Evolutionary conservation across 352 stramenopile genomes (phyloP), one percentile per base, ranked within the genome.

Genomic region (Pythium biforme): DNA sequence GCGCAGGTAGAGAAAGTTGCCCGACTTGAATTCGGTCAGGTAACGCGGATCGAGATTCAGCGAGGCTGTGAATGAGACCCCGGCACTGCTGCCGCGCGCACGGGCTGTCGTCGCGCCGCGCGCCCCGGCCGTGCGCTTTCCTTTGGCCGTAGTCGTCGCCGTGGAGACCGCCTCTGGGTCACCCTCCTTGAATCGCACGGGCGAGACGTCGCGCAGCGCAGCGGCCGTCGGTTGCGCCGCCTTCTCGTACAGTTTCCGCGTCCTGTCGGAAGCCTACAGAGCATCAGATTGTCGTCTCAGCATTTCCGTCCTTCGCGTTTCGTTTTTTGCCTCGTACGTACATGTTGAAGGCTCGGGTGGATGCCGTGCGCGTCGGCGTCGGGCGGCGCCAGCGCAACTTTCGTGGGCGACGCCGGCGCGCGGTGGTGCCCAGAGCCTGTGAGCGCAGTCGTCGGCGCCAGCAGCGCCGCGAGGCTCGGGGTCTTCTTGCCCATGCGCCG

Each of bases 1-100:
- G 52, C 83, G 79, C 7, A 94, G 58, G 47, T 94, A 94, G 26
- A 94, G 60, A 71, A 94, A 94, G 62, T 92, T 94, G 7, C 85
- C 83, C 23, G 72, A 77, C 39, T 81, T 77, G 70, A 94, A 92
- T 69, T 92, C 85, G 11, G 64, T 70, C 14, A 94, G 59, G 59
- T 92, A 92, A 22, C 81, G 75, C 4, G 83, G 75, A 61, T 92
- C 81, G 1, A 94, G 70, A 41, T 91, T 80, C 4, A 94, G 59
- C 2, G 85, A 94, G 26, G 83, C 81, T 0, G 79, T 92, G 71
- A 94, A 94, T 11, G 83, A 92, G 9, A 71, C 39, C 22, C 55
- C 45, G n/a, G 58, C 41, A 15, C 20, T 52, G 23, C 25, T 47
- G 3, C 20, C 31, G 9, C 54, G 41, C 17, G 49, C n/a, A 2